Evolutionary conservation across 1,284 basidiomycete species (phyloP), one percentile per base, ranked within the genome.

Genomic region (Heterobasidion annosum): DNA sequence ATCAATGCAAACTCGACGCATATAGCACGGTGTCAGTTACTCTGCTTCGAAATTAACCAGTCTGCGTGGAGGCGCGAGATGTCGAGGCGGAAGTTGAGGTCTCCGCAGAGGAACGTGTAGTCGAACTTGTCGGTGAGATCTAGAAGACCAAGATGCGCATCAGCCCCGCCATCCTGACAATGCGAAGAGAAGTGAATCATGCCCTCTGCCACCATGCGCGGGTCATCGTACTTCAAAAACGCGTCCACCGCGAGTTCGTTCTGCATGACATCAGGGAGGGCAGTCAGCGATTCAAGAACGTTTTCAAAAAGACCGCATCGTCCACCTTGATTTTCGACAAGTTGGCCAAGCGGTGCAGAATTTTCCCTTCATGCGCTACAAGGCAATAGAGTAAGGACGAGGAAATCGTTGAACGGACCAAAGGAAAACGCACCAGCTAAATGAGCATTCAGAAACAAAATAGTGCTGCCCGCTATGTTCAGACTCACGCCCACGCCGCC

Each of bases 401-500:
- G 16, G 1, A 46, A 12, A 32, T 19, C 1, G 7, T 16, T 40
- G 10, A 18, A n/a, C 4, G 18, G 19, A 12, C 33, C 5, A 13
- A 42, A 48, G 35, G 15, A 8, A 8, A 8, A 68, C 74, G 34
- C 58, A 85, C 86, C 86, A 52, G 91, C 89, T n/a, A 95, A 72
- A 67, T 95, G 93, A 0, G 89, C 88, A 61, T 93, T 94, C 59
- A 95, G 70, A 65, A 95, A 93, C 13, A 95, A 73, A 37, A 94
- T 73, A 0, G 89, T 85, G 6, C 81, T 83, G 4, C 80, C 82
- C 50, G 79, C 82, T 15, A 95, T 71, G 58, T 90, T 84, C 48
- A 93, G 65, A 55, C 86, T 89, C 57, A 94, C 85, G 13, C 89
- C 93, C 15, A 93, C 87, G 12, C 85, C 91, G 3, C 89, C 90